These are phyloP conservation scores for Diaporthe sp. DNA, from an alignment of 2,329 filamentous ascomycete genomes.

Conservation along the genomic window DNA sequence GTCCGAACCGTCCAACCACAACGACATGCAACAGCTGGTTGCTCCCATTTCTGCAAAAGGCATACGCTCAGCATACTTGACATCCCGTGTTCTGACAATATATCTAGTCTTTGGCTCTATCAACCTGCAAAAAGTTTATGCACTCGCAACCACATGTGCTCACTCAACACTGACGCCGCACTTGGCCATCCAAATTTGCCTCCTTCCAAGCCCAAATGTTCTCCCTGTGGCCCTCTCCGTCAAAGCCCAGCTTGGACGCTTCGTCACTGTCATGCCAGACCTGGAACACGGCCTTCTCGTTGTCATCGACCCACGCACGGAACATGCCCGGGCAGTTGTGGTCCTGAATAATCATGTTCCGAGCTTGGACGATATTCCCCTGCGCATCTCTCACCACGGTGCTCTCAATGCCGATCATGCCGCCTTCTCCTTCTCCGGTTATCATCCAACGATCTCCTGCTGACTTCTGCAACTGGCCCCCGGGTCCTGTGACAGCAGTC, in stretches of 20 bases:
- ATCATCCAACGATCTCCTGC: conserved; percentile 80
- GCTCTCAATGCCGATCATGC: conserved; percentile 85
- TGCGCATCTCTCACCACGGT: conserved; percentile 60
- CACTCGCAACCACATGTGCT: neutral
- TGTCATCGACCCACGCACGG: conserved; percentile 79
- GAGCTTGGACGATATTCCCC: conserved; percentile 57
- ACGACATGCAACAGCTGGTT: no score
- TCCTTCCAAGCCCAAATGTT: conserved; percentile 23
- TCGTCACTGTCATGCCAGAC: conserved; percentile 61
- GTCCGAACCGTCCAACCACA: no score
- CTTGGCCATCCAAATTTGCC: neutral
- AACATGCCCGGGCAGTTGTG: conserved; percentile 94
- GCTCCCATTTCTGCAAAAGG: no score
- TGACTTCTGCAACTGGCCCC: conserved; percentile 80
- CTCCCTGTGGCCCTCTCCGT: conserved; percentile 24
- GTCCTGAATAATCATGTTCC: conserved; percentile 76
- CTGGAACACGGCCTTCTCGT: conserved; percentile 69
- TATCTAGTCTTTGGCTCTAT: neutral
- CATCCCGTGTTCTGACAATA: neutral
- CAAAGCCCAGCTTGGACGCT: conserved; percentile 4
- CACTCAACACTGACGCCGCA: neutral
- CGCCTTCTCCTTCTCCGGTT: conserved; percentile 85
- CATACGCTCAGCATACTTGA: no score
- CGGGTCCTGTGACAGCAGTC: conserved; percentile 75
- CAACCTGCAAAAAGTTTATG: neutral